Conservation (phyloP, 176 grass and related monocot genomes). For the Cocos nucifera region DNA sequence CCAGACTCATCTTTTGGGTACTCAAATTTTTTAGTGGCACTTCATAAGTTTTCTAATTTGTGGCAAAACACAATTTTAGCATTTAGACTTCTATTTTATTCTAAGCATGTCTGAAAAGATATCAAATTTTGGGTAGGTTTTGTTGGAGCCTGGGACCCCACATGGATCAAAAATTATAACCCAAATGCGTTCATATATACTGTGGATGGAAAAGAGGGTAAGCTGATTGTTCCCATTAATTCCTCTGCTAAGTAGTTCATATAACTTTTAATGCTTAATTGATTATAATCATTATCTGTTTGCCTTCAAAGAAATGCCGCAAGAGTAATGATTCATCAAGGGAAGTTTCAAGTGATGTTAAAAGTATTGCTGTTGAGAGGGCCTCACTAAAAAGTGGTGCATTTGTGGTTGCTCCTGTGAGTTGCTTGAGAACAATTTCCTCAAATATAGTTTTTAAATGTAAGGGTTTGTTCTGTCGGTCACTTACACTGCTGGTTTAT, state of each 20-base stretch:
- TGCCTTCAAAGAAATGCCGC: conserved; percentile 30
- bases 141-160: conserved; percentile 95
- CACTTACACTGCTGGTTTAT: neutral
- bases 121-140: conserved; percentile 42
- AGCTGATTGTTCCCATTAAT: conserved; percentile 11
- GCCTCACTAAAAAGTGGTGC: conserved; percentile 49
- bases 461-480: too few relatives aligned
- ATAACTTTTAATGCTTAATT: conserved; percentile 18
- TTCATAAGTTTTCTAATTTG: too few relatives aligned
- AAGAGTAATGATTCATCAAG: conserved; percentile 40
- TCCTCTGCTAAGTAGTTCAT: neutral
- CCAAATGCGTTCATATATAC: conserved; percentile 96
- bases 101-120: conserved; percentile 19
- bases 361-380: conserved; percentile 41
- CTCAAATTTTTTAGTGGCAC: too few relatives aligned
- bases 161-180: conserved; percentile 93
- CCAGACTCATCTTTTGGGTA: too few relatives aligned
- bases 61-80: too few relatives aligned
- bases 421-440: conserved; percentile 11
- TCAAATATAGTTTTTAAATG: neutral
- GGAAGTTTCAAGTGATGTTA: conserved; percentile 27
- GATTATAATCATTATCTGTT: conserved; percentile 3
- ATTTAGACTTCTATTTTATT: too few relatives aligned
- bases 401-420: conserved; percentile 93
- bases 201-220: conserved; percentile 99